Evolutionary conservation across 768 basidiomycete genomes (phyloP), one percentile per base, ranked within the genome.

Genomic region (Russula emetica): DNA sequence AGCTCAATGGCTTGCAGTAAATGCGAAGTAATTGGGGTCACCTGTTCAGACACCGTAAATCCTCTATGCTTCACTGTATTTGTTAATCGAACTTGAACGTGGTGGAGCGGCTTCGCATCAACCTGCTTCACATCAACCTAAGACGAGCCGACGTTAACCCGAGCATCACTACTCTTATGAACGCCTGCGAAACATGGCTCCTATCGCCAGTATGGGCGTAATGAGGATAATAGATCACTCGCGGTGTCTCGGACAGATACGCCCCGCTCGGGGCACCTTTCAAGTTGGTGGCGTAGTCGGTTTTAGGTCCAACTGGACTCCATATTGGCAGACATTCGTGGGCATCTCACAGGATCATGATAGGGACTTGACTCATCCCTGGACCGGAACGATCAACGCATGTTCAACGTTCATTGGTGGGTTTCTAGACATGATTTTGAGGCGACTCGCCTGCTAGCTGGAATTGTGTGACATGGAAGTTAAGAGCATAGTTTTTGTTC

Each of bases 1-100:
- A 22, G 22, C 66, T 40, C 67, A 69, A 14, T 69, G 67, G 67
- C 22, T 16, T 18, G 52, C 52, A 14, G 62, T 67, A 42, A 69
- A 67, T 44, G 30, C 50, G 42, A 68, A 58, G 52, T 54, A 61
- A 32, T 61, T 50, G 49, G 14, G 14, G 16, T 50, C 49, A 28
- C 26, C 16, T 28, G 14, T 50, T 50, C 49, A 50, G 11, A 47
- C 45, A 4, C 45, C 11, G 9, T 47, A n/a, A 47, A 47, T 47
- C 0, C 13, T 47, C 22, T 47, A 47, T 47, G 22, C 22, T 13
- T 47, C 22, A 28, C 24, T 55, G 14, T 55, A 55, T 55, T 38
- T 24, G 22, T 22, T 36, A 34, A 26, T 38, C 16, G 22, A 55
- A 38, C 53, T 14, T 8, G 6, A 55, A 55, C 36, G 10, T 8